Base-by-base conservation (phyloP, 805 yeast species). In the Candida berthetii region DNA sequence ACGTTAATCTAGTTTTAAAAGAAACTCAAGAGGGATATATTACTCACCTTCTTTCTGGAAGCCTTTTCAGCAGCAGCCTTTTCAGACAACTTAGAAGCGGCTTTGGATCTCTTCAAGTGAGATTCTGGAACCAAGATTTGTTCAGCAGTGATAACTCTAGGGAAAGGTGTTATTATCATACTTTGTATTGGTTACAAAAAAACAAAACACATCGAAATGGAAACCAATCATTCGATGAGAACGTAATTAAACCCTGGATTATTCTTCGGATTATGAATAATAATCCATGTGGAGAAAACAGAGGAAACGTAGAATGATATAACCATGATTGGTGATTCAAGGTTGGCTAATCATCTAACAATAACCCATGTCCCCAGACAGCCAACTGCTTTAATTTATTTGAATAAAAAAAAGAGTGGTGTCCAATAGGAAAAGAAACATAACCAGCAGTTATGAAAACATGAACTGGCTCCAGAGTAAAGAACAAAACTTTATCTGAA, bases 31-130 rank as follows among this genome's bases (percentile, higher is more conserved):
- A n/a, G n/a, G n/a, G n/a, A n/a, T n/a, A n/a, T n/a, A n/a, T n/a
- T 68, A 85, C 95, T 70, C 84, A 85, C 95, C 64, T 79, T 80
- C 72, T 79, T 76, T 70, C 88, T 78, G 55, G 81, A 84, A 65
- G 71, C 75, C 74, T 79, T 82, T 65, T 79, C 90, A 63, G 87
- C 89, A 66, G 86, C 82, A 62, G 83, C 77, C 69, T 80, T 78
- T 65, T 80, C 85, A 57, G 82, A 76, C 61, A 79, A 71, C 79
- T 84, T 83, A 64, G 82, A 80, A 67, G 79, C 76, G 69, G 84
- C 80, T 76, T 83, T 78, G 61, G 82, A 68, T 78, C 83, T 81
- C 82, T 85, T 85, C 71, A 82, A 72, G 68, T 81, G 83, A 66
- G 93, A 72, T 80, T 85, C 95, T 79, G 95, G 95, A 53, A 69